Conservation (phyloP, 371 early-diverging fungal species). For the Mucor piriformis region DNA sequence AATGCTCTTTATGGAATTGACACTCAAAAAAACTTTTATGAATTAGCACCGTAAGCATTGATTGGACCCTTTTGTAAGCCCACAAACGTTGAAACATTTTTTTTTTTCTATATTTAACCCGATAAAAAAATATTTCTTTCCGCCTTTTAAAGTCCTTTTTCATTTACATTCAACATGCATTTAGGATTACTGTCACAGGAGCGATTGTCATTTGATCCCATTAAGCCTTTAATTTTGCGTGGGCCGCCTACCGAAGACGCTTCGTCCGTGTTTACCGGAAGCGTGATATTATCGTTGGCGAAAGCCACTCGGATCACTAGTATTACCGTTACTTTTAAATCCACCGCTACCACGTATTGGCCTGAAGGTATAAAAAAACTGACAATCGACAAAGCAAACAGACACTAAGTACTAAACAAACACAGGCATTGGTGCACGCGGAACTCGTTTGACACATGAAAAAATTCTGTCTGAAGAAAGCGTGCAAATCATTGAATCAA, state of each 20-base stretch:
- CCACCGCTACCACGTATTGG: conserved; percentile 49
- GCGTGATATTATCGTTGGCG: conserved; percentile 38
- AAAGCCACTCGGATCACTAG: conserved; percentile 37
- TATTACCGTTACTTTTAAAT: conserved; percentile 41
- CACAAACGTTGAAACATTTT: conserved; percentile 1
- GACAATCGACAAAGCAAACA: not conserved
- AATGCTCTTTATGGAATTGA: no score
- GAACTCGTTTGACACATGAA: conserved; percentile 33
- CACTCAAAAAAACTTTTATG: no score
- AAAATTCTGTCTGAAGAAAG: conserved; percentile 31
- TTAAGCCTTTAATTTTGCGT: conserved; percentile 48
- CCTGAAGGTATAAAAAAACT: conserved; percentile 47
- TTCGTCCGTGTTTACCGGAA: conserved; percentile 41
- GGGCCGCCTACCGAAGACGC: conserved; percentile 43
- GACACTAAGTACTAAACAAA: not conserved
- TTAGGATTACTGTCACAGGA: conserved; percentile 37
- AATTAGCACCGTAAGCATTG: not conserved
- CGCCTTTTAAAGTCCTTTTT: conserved; percentile 4
- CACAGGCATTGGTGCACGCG: conserved; percentile 37
- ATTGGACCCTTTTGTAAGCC: not conserved
- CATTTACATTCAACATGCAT: conserved; percentile 15
- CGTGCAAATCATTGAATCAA: conserved; percentile 19
- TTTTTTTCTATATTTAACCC: not conserved
- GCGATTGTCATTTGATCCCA: conserved; percentile 47
- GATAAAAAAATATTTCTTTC: not conserved